A percentile compares a stretch with the other conserved stretches of the same genome.
These are phyloP conservation scores for Nigrograna mackinnonii DNA, from an alignment of 2,329 filamentous ascomycete species.

Conservation along the genomic window DNA sequence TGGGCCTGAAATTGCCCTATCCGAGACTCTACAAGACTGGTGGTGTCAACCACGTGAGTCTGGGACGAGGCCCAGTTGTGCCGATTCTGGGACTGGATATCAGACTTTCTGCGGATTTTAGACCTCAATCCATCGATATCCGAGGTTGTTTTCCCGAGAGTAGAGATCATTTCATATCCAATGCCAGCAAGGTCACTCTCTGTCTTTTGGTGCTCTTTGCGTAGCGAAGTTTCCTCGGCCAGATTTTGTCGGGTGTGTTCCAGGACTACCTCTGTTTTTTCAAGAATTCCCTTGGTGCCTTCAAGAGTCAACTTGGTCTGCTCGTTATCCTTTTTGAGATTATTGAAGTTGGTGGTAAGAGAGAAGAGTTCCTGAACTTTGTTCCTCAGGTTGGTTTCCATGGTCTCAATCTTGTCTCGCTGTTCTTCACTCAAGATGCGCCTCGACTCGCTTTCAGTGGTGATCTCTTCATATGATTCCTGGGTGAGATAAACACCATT, in stretches of 20 bases:
- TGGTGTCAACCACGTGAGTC: slow-evolving; percentile 74
- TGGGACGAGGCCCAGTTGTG: slow-evolving; percentile 79
- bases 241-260: slow-evolving; percentile 75
- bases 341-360: slow-evolving; percentile 84
- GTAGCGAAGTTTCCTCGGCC: slow-evolving; percentile 76
- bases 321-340: slow-evolving; percentile 88
- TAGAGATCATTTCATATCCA: slow-evolving; percentile 76
- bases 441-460: slow-evolving; percentile 86
- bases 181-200: slow-evolving; percentile 76
- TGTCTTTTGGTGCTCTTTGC: slow-evolving; percentile 83
- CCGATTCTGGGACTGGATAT: slow-evolving; percentile 79
- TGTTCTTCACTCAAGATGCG: slow-evolving; percentile 93
- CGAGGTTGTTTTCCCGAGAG: slow-evolving; percentile 74
- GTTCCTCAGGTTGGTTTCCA: slow-evolving; percentile 87
- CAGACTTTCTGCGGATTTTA: slow-evolving; percentile 83
- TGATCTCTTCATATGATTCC: slow-evolving; percentile 88
- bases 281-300: slow-evolving; percentile 77
- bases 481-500: slow-evolving; percentile 94
- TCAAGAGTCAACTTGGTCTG: slow-evolving; percentile 72
- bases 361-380: slow-evolving; percentile 92
- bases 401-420: slow-evolving; percentile 84
- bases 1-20: slow-evolving; percentile 73
- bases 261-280: slow-evolving; percentile 86
- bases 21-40: slow-evolving; percentile 73
- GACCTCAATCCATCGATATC: slow-evolving; percentile 83